Percentiles rank a stretch among this genome's conserved stretches.
Conservation (phyloP, 768 basidiomycete genomes). For the Hygrocybe coccinea region DNA sequence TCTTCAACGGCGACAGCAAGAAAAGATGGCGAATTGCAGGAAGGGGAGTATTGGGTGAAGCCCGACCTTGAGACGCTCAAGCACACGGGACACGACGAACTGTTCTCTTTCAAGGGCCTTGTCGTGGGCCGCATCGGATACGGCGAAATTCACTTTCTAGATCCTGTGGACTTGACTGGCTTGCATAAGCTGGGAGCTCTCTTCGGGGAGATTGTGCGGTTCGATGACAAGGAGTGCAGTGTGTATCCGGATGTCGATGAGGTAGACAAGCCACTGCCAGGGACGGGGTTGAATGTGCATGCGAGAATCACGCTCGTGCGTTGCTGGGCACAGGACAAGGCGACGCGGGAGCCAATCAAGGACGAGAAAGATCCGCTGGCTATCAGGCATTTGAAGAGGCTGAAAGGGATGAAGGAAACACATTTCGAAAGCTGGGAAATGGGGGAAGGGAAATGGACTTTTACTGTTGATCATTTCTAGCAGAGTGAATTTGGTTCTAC, state of each 20-base stretch:
- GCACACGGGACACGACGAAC: constrained; percentile 63
- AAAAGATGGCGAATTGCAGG: constrained; percentile 38
- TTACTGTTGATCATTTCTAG: constrained; percentile 91
- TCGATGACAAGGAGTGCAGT: constrained; percentile 87
- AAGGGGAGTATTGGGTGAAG: constrained; percentile 90
- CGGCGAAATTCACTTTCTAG: constrained; percentile 82
- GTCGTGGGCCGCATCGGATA: constrained; percentile 88
- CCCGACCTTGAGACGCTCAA: constrained; percentile 73
- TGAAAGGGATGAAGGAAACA: constrained; percentile 83
- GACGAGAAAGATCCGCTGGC: constrained; percentile 67
- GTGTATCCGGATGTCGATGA: constrained; percentile 90
- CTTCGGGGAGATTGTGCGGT: constrained; percentile 80
- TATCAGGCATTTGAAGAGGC: constrained; percentile 69
- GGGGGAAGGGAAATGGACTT: constrained; percentile 84
- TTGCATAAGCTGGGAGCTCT: constrained; percentile 74
- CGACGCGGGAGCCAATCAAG: constrained; percentile 84
- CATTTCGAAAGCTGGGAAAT: constrained; percentile 78
- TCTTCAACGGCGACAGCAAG: constrained; percentile 6
- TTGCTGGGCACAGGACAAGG: constrained; percentile 90
- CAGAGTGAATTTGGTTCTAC: constrained; percentile 2
- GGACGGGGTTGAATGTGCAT: constrained; percentile 84
- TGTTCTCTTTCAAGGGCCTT: constrained; percentile 70
- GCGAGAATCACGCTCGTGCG: constrained; percentile 71
- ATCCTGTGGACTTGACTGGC: constrained; percentile 80
- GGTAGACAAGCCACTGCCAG: constrained; percentile 77